These are phyloP conservation scores for Sporobolomyces roseus DNA, from an alignment of 768 basidiomycete species.

Conservation along the genomic window DNA sequence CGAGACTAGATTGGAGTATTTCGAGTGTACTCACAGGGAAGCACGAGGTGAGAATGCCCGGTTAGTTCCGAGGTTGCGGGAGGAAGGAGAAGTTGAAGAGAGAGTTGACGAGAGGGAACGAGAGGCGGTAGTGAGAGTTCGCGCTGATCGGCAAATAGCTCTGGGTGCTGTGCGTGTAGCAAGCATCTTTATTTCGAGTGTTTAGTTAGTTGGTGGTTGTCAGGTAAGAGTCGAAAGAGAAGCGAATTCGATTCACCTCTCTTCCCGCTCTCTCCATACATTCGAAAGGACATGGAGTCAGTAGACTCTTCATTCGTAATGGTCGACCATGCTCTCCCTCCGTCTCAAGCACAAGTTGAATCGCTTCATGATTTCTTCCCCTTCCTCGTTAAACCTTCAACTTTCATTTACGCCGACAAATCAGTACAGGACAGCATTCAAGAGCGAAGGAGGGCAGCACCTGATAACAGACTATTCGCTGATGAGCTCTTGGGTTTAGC, in stretches of 20 bases:
- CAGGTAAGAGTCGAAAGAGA: background rate
- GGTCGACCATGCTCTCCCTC: constrained; percentile 5
- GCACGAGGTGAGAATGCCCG: constrained; percentile 9
- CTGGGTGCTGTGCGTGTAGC: constrained; percentile 16
- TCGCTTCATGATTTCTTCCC: background rate
- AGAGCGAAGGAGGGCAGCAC: background rate
- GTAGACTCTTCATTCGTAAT: constrained; percentile 18
- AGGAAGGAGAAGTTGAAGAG: background rate
- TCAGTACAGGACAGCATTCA: background rate
- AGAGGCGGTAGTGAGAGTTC: constrained; percentile 6
- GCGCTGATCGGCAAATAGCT: constrained; percentile 8
- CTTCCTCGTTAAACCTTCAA: background rate
- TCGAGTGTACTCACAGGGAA: background rate
- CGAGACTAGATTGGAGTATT: background rate
- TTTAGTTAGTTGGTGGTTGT: background rate
- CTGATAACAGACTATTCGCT: constrained; percentile 21
- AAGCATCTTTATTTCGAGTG: constrained; percentile 5
- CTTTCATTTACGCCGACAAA: background rate
- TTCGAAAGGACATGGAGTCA: background rate
- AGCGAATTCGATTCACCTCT: background rate
- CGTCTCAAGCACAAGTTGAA: background rate
- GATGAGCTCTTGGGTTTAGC: constrained; percentile 31
- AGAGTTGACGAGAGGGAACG: background rate
- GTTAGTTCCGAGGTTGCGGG: constrained; percentile 4
- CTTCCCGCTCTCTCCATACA: background rate